These are phyloP conservation scores for Amanita fuliginea DNA, from an alignment of 768 basidiomycete genomes.

Conservation along the genomic window DNA sequence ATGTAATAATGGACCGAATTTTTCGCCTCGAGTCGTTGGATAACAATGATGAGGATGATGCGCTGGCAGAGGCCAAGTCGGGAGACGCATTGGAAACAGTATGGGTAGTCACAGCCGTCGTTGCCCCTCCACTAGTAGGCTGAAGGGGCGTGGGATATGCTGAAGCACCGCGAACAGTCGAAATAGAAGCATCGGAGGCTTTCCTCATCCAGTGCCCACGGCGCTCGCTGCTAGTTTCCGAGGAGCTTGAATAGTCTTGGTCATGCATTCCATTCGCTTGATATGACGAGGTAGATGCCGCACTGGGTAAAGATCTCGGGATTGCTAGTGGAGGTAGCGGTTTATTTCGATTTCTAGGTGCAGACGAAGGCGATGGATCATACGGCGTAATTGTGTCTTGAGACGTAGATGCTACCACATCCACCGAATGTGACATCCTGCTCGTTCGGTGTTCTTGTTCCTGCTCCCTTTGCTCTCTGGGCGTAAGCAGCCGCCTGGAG, in stretches of 20 bases:
- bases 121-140: slow-evolving; percentile 21
- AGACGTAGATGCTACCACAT: slow-evolving; percentile 28
- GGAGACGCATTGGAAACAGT: slow-evolving; percentile 44
- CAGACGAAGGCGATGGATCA: slow-evolving; percentile 35
- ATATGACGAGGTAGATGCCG: slow-evolving; percentile 44
- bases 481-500: slow-evolving; percentile 42
- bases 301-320: slow-evolving; percentile 45
- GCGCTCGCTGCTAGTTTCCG: slow-evolving; percentile 7
- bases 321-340: slow-evolving; percentile 39
- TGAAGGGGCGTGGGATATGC: slow-evolving; percentile 41
- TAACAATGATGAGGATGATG: slow-evolving; percentile 19
- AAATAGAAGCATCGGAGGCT: slow-evolving; percentile 24
- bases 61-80: slow-evolving; percentile 7
- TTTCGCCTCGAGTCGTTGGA: slow-evolving; percentile 40
- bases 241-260: slow-evolving; percentile 8
- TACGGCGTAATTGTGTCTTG: slow-evolving; percentile 26
- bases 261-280: slow-evolving; percentile 13
- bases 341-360: slow-evolving; percentile 20
- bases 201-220: slow-evolving; percentile 18
- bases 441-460: background rate
- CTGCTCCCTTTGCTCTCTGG: slow-evolving; percentile 40
- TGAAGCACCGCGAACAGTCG: slow-evolving; percentile 19
- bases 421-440: slow-evolving; percentile 1
- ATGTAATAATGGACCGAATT: slow-evolving; percentile 39
- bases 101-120: slow-evolving; percentile 57